Conservation (phyloP, 1,284 basidiomycete genomes). For the Amylostereum areolatum region DNA sequence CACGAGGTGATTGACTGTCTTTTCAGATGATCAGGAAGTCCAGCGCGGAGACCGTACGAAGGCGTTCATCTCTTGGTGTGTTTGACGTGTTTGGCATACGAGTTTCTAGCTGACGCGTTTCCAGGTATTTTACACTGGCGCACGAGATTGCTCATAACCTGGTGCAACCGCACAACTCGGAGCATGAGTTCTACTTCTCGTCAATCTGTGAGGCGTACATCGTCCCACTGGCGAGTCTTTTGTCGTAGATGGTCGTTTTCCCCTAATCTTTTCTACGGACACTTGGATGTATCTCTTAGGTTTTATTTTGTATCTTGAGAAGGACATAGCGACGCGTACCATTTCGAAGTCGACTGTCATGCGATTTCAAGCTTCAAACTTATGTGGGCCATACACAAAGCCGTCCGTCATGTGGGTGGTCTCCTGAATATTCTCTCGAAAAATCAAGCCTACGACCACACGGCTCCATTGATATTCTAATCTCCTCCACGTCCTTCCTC, state of each 20-base stretch:
- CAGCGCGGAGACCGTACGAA: slow-evolving; percentile 48
- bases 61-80: slow-evolving; percentile 76
- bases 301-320: too few relatives aligned
- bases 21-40: slow-evolving; percentile 67
- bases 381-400: too few relatives aligned
- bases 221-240: slow-evolving; percentile 11
- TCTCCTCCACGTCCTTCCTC: slow-evolving; percentile 10
- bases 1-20: slow-evolving; percentile 3
- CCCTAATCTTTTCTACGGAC: too few relatives aligned
- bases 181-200: slow-evolving; percentile 93
- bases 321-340: too few relatives aligned
- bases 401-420: too few relatives aligned
- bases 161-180: slow-evolving; percentile 72
- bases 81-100: slow-evolving; percentile 11
- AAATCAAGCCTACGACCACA: too few relatives aligned
- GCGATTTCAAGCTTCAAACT: too few relatives aligned
- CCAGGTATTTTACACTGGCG: slow-evolving; percentile 85
- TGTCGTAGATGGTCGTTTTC: too few relatives aligned
- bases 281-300: too few relatives aligned
- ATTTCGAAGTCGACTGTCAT: too few relatives aligned
- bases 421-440: too few relatives aligned
- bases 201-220: slow-evolving; percentile 74
- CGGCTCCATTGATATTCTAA: background rate
- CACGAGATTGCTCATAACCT: slow-evolving; percentile 90
- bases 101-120: background rate